Evolutionary conservation across 768 basidiomycete species (phyloP).

Genomic region (Pisolithus orientalis): DNA sequence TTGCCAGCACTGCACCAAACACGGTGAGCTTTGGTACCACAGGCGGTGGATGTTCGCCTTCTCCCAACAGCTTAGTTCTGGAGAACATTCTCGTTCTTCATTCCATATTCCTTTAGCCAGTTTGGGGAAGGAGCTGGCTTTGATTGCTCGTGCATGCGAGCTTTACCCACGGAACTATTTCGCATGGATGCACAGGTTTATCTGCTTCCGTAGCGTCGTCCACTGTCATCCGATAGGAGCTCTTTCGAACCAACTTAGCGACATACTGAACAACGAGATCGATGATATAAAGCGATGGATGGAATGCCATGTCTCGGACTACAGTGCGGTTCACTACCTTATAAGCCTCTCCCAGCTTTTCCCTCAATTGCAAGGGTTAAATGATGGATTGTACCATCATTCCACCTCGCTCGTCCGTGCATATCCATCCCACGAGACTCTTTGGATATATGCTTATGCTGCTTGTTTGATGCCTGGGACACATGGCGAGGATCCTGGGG

Average conservation of each 20-base stretch:
- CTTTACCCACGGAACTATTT: constrained; percentile 69
- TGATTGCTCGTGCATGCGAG: constrained; percentile 47
- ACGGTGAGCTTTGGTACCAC: constrained; percentile 66
- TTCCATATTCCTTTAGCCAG: constrained; percentile 28
- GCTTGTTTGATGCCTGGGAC: constrained; percentile 1
- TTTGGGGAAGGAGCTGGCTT: constrained; percentile 42
- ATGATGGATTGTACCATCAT: constrained; percentile 29
- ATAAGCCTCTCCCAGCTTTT: constrained; percentile 29
- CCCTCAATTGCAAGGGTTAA: constrained; percentile 5
- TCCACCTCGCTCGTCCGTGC: constrained; percentile 41
- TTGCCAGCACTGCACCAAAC: constrained; percentile 51
- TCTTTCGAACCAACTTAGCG: constrained; percentile 14
- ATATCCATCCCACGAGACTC: constrained; percentile 54
- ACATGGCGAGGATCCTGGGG: neutral
- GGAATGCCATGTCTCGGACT: constrained; percentile 59
- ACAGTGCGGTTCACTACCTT: constrained; percentile 55
- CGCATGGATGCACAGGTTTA: constrained; percentile 61
- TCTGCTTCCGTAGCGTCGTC: constrained; percentile 34
- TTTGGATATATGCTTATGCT: constrained; percentile 48
- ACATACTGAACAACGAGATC: constrained; percentile 36
- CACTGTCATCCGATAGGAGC: constrained; percentile 12
- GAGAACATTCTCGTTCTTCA: neutral
- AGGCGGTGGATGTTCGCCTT: constrained; percentile 54
- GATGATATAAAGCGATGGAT: constrained; percentile 44
- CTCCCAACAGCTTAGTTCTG: neutral